A percentile compares a stretch with the other conserved stretches of the same genome.
Conservation (phyloP, 257 asterid genomes). For the Solanum peruvianum region DNA sequence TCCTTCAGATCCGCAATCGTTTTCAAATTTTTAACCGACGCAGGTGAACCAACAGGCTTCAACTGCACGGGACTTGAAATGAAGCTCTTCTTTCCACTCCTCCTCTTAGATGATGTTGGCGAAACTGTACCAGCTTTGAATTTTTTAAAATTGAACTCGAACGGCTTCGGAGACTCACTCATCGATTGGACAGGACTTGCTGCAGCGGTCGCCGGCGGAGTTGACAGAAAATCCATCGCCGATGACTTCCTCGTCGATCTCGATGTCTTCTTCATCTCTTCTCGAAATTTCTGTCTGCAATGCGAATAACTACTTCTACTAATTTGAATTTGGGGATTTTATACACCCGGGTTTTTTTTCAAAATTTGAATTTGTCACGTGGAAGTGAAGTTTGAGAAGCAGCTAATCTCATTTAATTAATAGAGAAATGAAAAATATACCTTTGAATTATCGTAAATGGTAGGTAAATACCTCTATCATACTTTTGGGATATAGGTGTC, state of each 20-base stretch:
- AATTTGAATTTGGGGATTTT: background rate
- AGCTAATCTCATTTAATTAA: background rate
- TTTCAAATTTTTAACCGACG: conserved; percentile 27
- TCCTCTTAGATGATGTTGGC: conserved; percentile 28
- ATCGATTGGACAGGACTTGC: conserved; percentile 32
- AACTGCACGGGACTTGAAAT: conserved; percentile 23
- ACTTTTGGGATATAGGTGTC: too few species aligned
- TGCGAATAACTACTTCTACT: background rate
- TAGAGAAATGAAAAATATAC: too few species aligned
- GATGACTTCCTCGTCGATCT: conserved; percentile 30
- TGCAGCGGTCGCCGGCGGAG: conserved; percentile 20
- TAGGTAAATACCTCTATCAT: too few species aligned
- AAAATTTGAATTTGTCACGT: background rate
- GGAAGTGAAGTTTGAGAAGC: background rate
- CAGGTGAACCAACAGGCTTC: conserved; percentile 23
- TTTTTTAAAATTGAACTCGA: conserved; percentile 36
- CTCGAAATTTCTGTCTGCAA: background rate
- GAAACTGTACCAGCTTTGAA: conserved; percentile 2
- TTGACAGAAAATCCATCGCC: conserved; percentile 14
- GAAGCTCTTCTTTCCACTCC: conserved; percentile 9
- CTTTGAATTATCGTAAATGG: too few species aligned
- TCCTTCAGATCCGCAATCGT: conserved; percentile 65
- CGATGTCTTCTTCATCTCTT: conserved; percentile 33
- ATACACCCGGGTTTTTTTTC: background rate
- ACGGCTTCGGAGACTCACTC: conserved; percentile 33